phyloP scores from a whole-genome alignment of 2,329 filamentous ascomycete genomes.

The Aspergillus vadensis region DNA sequence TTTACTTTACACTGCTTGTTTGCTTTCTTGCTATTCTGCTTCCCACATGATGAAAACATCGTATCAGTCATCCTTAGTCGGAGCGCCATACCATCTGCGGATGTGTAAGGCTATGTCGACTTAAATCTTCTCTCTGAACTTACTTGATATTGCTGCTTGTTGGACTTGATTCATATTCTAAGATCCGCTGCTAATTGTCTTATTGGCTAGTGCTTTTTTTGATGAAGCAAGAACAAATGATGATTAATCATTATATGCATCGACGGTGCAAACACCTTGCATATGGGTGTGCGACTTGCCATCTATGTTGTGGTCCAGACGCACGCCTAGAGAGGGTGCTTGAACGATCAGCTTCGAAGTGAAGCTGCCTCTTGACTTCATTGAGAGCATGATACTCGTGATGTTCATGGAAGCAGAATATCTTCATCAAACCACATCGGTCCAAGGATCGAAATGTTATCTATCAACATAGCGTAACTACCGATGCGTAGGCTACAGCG shows the following conservation, averaged over 20 bases:
- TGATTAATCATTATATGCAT: not conserved
- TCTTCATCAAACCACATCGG: not conserved
- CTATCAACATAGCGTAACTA: not conserved
- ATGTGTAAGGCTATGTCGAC: constrained; percentile 47
- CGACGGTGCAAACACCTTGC: not conserved
- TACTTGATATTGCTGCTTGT: not conserved
- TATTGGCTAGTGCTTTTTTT: not conserved
- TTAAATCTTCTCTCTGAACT: constrained; percentile 51
- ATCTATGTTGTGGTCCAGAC: too few species aligned
- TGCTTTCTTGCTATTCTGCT: not conserved
- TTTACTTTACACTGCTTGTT: constrained; percentile 6
- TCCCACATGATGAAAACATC: constrained; percentile 73
- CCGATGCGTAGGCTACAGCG: not conserved
- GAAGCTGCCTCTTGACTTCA: not conserved
- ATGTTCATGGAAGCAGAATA: not conserved
- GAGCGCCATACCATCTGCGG: constrained; percentile 55
- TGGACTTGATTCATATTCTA: not conserved
- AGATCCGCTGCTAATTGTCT: not conserved
- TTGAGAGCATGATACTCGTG: not conserved
- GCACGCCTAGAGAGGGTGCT: too few species aligned
- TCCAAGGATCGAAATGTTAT: not conserved
- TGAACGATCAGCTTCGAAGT: too few species aligned
- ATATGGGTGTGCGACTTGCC: too few species aligned
- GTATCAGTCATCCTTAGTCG: constrained; percentile 98
- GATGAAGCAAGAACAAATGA: not conserved